phyloP scores from a whole-genome alignment of 2,329 filamentous ascomycete species.

The Paraphaeosphaeria sporulosa region DNA sequence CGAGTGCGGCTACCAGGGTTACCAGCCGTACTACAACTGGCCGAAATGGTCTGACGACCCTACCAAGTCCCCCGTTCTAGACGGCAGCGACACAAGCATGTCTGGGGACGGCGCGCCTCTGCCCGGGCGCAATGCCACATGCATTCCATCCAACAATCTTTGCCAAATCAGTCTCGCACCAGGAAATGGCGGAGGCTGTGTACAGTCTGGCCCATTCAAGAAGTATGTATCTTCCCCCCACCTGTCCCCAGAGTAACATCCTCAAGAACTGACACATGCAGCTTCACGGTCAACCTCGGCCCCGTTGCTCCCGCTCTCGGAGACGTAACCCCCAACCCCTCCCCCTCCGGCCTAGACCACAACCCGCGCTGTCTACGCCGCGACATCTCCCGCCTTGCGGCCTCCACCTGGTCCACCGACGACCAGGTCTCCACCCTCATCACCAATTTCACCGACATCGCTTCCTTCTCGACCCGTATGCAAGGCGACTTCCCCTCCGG shows the following conservation, averaged over 20 bases:
- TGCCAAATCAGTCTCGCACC: conserved; percentile 52
- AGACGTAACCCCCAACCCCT: conserved; percentile 39
- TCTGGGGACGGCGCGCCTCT: conserved; percentile 56
- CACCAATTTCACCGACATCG: conserved; percentile 33
- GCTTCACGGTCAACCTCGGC: conserved; percentile 54
- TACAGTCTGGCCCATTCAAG: conserved; percentile 61
- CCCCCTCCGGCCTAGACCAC: conserved; percentile 38
- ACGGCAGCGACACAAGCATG: conserved; percentile 59
- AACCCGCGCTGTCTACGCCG: conserved; percentile 52
- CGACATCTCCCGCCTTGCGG: too few relatives aligned
- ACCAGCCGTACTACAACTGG: conserved; percentile 62
- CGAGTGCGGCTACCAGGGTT: conserved; percentile 54
- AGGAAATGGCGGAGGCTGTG: conserved; percentile 65
- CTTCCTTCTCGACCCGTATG: conserved; percentile 48
- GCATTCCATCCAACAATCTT: conserved; percentile 30
- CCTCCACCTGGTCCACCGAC: conserved; percentile 36
- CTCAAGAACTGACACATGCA: conserved; percentile 13
- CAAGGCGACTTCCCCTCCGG: conserved; percentile 48
- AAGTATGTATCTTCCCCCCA: conserved; percentile 37
- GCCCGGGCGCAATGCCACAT: conserved; percentile 35
- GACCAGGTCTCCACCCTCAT: conserved; percentile 33
- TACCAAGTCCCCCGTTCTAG: conserved; percentile 61
- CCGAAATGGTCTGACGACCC: conserved; percentile 55
- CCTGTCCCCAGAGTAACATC: background rate
- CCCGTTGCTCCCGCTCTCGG: conserved; percentile 53